Percentiles rank a stretch among this genome's conserved stretches.
Evolutionary conservation across 2,329 filamentous ascomycete species (phyloP).

Genomic region (Trichoderma harzianum): DNA sequence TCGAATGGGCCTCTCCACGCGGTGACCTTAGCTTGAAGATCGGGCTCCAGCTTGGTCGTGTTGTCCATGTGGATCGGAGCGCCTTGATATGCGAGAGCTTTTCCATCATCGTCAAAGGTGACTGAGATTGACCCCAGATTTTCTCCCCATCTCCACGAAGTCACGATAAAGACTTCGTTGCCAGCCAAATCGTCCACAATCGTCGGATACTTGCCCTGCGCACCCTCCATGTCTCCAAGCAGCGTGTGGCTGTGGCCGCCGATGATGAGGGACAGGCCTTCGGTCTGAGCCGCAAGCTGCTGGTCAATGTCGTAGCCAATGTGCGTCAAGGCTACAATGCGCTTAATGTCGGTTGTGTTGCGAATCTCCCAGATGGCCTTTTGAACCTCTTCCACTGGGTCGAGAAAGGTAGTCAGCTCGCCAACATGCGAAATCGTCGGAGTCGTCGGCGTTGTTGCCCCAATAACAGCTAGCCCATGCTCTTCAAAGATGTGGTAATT

Average conservation of each 20-base stretch:
- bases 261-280: constrained; percentile 65
- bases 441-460: constrained; percentile 60
- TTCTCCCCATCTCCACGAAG: constrained; percentile 65
- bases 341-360: constrained; percentile 58
- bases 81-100: constrained; percentile 60
- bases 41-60: constrained; percentile 53
- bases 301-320: constrained; percentile 65
- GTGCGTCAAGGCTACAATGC: constrained; percentile 64
- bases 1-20: constrained; percentile 61
- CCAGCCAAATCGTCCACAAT: constrained; percentile 58
- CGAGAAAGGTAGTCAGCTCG: constrained; percentile 54
- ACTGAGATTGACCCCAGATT: constrained; percentile 67
- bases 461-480: constrained; percentile 60
- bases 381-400: constrained; percentile 57
- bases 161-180: constrained; percentile 66
- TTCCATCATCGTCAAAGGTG: constrained; percentile 58
- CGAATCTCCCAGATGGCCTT: constrained; percentile 60
- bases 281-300: constrained; percentile 56
- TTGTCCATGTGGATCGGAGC: constrained; percentile 64
- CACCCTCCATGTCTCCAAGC: constrained; percentile 56
- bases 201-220: constrained; percentile 61
- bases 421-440: constrained; percentile 57
- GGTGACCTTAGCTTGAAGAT: constrained; percentile 55
- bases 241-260: constrained; percentile 60
- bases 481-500: constrained; percentile 63